Conservation (phyloP, 305 asterid genomes). For the Fraxinus ornus region DNA sequence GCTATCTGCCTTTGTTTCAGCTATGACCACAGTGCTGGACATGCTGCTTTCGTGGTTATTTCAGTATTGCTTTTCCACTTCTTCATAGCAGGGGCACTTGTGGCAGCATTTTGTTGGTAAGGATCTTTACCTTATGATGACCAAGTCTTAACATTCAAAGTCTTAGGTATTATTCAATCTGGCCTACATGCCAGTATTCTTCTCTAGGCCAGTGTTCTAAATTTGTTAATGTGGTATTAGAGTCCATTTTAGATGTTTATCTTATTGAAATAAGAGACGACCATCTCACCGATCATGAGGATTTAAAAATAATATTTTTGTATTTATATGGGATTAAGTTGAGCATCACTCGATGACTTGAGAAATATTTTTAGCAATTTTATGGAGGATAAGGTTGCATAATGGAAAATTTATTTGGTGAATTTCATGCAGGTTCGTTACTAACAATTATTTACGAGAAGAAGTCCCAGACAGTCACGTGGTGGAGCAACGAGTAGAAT, state of each 20-base stretch:
- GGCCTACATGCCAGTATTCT: background rate
- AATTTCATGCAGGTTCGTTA: constrained; percentile 69
- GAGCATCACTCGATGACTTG: background rate
- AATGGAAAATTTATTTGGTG: constrained; percentile 15
- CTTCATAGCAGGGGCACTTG: constrained; percentile 69
- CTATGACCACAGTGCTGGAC: constrained; percentile 90
- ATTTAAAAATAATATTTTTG: background rate
- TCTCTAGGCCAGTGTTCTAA: background rate
- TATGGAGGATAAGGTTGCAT: constrained; percentile 4
- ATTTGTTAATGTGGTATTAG: background rate
- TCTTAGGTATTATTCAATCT: background rate
- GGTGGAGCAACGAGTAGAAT: constrained; percentile 97
- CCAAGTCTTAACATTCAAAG: background rate
- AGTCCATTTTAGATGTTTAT: background rate
- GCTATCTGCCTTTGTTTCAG: constrained; percentile 46
- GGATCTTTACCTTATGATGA: constrained; percentile 22
- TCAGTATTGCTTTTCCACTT: constrained; percentile 82
- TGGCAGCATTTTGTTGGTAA: constrained; percentile 94
- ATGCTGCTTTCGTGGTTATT: constrained; percentile 80
- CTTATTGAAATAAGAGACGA: background rate
- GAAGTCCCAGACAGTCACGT: constrained; percentile 92
- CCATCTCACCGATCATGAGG: background rate
- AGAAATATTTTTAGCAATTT: constrained; percentile 4
- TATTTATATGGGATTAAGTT: constrained; percentile 12
- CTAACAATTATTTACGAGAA: constrained; percentile 96